phyloP scores from a whole-genome alignment of 768 basidiomycete species.

The Royoungia palumana region DNA sequence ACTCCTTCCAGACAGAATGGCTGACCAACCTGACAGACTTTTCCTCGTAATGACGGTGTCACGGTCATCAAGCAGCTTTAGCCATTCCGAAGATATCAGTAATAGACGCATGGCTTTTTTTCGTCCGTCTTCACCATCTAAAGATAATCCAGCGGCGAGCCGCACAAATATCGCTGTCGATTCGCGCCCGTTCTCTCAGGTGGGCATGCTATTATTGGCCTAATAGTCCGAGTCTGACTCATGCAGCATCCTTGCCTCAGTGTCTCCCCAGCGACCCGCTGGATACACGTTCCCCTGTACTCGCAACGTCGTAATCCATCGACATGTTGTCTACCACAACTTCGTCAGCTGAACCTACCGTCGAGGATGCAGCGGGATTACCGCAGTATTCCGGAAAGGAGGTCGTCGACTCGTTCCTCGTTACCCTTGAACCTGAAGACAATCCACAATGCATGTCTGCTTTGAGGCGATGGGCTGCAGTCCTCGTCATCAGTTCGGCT shows the following conservation, averaged over 20 bases:
- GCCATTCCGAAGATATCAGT: too few relatives aligned
- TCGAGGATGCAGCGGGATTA: slow-evolving; percentile 9
- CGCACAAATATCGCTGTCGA: not conserved
- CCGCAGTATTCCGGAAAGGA: not conserved
- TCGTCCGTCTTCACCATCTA: not conserved
- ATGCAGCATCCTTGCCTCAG: not conserved
- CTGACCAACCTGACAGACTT: too few relatives aligned
- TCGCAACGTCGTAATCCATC: not conserved
- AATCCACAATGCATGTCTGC: slow-evolving; percentile 40
- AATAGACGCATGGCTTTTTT: too few relatives aligned
- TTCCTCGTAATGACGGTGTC: too few relatives aligned
- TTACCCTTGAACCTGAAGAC: slow-evolving; percentile 40
- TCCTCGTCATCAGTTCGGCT: slow-evolving; percentile 44
- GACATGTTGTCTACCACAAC: slow-evolving; percentile 5
- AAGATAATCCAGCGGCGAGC: not conserved
- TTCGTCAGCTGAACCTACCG: slow-evolving; percentile 3
- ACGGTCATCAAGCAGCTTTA: too few relatives aligned
- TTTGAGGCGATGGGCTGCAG: slow-evolving; percentile 46
- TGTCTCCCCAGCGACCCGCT: not conserved
- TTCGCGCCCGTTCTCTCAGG: not conserved
- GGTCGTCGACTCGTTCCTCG: slow-evolving; percentile 20
- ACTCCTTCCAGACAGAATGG: too few relatives aligned
- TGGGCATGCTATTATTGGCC: slow-evolving; percentile 6
- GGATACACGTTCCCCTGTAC: not conserved
- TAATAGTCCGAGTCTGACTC: not conserved